Conservation (phyloP, 2,329 filamentous ascomycete species). For the Aspergillus amoenus region DNA sequence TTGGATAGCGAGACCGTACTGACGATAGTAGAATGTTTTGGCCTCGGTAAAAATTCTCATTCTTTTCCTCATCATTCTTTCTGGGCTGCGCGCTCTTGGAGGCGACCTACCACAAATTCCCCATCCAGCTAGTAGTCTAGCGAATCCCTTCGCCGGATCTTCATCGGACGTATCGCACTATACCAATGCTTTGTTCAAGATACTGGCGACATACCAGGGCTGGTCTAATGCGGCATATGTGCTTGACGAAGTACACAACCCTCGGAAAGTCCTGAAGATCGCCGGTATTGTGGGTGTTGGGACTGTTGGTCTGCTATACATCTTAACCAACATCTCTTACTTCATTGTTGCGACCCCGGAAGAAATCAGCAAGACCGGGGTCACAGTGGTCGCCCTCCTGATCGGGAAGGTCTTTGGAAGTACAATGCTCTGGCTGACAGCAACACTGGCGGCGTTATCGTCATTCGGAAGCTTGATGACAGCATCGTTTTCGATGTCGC, state of each 20-base stretch:
- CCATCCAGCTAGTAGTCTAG: slow-evolving; percentile 61
- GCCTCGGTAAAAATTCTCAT: slow-evolving; percentile 67
- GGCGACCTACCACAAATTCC: slow-evolving; percentile 59
- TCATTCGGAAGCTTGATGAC: slow-evolving; percentile 67
- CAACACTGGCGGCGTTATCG: slow-evolving; percentile 59
- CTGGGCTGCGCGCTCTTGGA: slow-evolving; percentile 61
- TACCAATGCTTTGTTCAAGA: slow-evolving; percentile 70
- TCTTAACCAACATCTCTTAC: slow-evolving; percentile 67
- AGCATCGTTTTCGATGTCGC: slow-evolving; percentile 68
- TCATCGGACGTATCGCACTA: slow-evolving; percentile 59
- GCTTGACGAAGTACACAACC: slow-evolving; percentile 65
- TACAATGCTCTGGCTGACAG: slow-evolving; percentile 52
- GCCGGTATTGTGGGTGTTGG: slow-evolving; percentile 63
- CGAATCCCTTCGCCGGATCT: slow-evolving; percentile 64
- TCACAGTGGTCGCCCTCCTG: slow-evolving; percentile 43
- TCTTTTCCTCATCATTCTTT: slow-evolving; percentile 63
- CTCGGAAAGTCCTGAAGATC: slow-evolving; percentile 63
- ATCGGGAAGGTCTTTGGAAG: slow-evolving; percentile 46
- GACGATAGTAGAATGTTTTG: slow-evolving; percentile 51
- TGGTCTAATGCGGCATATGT: slow-evolving; percentile 37
- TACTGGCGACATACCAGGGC: slow-evolving; percentile 66
- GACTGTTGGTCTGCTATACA: slow-evolving; percentile 61
- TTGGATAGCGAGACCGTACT: not conserved
- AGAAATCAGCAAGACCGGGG: slow-evolving; percentile 42
- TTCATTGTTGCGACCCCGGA: slow-evolving; percentile 53